These are phyloP conservation scores for Sideroxylon spinosum DNA, from an alignment of 179 eudicot species.

Conservation along the genomic window DNA sequence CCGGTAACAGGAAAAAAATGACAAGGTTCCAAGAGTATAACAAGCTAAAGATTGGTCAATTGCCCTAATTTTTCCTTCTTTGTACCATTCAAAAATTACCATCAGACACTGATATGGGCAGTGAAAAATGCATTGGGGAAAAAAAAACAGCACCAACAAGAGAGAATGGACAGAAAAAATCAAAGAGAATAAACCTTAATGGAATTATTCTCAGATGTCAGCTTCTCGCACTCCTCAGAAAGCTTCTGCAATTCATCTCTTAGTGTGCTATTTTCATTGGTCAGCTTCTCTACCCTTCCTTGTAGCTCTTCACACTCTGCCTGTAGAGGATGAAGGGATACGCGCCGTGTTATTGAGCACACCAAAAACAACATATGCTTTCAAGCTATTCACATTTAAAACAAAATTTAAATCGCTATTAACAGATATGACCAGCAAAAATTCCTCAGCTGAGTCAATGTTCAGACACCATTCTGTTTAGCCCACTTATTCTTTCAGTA, in stretches of 20 bases:
- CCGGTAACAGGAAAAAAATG: neutral
- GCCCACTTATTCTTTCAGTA: neutral
- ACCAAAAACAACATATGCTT: neutral
- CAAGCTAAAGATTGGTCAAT: neutral
- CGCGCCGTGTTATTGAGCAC: too few species aligned
- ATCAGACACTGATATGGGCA: neutral
- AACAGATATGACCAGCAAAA: neutral
- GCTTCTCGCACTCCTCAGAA: constrained; percentile 71
- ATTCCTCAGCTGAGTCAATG: neutral
- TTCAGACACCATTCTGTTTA: neutral
- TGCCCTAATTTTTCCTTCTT: neutral
- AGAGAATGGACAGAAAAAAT: neutral
- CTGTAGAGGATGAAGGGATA: constrained; percentile 32
- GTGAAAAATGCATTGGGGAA: neutral
- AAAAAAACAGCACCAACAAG: neutral
- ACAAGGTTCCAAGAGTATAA: neutral
- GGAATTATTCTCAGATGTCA: constrained; percentile 64
- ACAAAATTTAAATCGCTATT: neutral
- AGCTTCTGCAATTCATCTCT: constrained; percentile 72
- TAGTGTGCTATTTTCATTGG: constrained; percentile 58
- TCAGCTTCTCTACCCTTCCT: constrained; percentile 60
- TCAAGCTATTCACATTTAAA: neutral
- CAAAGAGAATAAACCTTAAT: constrained; percentile 55
- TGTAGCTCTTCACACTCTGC: constrained; percentile 97
- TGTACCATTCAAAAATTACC: neutral